phyloP scores from a whole-genome alignment of 805 yeast genomes.

The Clavispora asparagi region DNA sequence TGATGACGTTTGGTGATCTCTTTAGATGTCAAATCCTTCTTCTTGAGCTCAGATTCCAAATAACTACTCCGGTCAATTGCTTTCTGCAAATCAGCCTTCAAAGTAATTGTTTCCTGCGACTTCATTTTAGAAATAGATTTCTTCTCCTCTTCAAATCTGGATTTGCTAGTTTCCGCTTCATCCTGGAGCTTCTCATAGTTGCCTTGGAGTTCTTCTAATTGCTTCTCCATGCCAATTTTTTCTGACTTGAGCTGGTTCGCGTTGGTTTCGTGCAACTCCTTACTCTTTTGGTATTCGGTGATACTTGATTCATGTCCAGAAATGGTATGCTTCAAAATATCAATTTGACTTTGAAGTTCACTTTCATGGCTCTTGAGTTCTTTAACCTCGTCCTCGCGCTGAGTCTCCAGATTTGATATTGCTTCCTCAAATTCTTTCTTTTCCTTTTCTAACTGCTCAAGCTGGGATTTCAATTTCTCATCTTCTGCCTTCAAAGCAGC shows the following conservation, averaged over 20 bases:
- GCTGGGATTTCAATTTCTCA: not conserved
- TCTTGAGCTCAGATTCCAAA: slow-evolving; percentile 1
- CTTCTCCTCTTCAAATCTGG: not conserved
- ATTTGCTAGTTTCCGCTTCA: not conserved
- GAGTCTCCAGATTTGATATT: not conserved
- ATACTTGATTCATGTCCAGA: slow-evolving; percentile 5
- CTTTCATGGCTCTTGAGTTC: slow-evolving; percentile 6
- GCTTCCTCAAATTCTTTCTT: not conserved
- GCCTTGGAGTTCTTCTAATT: not conserved
- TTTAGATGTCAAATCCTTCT: not conserved
- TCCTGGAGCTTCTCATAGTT: not conserved
- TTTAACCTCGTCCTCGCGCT: slow-evolving; percentile 2
- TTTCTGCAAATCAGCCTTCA: not conserved
- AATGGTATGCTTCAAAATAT: not conserved
- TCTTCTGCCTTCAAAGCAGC: not conserved
- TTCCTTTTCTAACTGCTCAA: not conserved
- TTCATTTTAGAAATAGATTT: not conserved
- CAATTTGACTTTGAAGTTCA: not conserved
- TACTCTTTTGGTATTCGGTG: not conserved
- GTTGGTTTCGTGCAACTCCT: not conserved
- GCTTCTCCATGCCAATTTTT: not conserved
- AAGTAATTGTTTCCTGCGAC: not conserved
- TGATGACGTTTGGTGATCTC: not conserved
- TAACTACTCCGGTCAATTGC: not conserved
- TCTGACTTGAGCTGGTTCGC: not conserved